Base-by-base conservation (phyloP, 78 protist species). In the Dictyostelium citrinum region DNA sequence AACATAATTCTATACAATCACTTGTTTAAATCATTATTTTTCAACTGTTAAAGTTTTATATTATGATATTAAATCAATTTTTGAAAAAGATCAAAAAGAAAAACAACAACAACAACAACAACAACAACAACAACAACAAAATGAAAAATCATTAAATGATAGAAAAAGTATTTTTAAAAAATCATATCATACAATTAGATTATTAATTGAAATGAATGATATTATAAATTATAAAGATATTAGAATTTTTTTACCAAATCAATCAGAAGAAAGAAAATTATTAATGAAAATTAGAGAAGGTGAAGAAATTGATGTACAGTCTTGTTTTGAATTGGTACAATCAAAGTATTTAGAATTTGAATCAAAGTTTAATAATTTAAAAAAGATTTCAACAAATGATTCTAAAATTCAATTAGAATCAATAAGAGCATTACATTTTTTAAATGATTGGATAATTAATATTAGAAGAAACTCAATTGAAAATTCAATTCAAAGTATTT, bases 101-200 rank as follows among this genome's bases (percentile, higher is more conserved):
- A n/a, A 84, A 58, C 49, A 31, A 6, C n/a, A 24, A 45, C 16
- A 72, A 8, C 49, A 35, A 71, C 24, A 11, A 55, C 24, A 8
- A 70, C 24, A 35, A 83, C 37, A 55, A n/a, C 46, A 46, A 35
- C 70, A 70, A 72, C 49, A 84, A 58, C 49, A 31, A 5, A 27
- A 22, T 31, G 58, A 84, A 16, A 45, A 27, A 17, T 27, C 67
- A 79, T 33, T 83, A 46, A 75, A 83, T 43, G 31, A 41, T 76
- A 68, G 83, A 58, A 55, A 84, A 12, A 84, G 43, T 35, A 31
- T 84, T 8, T 60, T 74, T 27, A 84, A 84, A 55, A 72, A 76
- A 58, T 79, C 91, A 75, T 84, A 84, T 75, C 91, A 84, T 75
- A 35, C 77, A 37, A 39, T 51, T 55, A 84, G 91, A 75, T 29